Evolutionary conservation across 805 yeast genomes (phyloP), one percentile per base, ranked within the genome.

Genomic region (Starmerella roubikii): DNA sequence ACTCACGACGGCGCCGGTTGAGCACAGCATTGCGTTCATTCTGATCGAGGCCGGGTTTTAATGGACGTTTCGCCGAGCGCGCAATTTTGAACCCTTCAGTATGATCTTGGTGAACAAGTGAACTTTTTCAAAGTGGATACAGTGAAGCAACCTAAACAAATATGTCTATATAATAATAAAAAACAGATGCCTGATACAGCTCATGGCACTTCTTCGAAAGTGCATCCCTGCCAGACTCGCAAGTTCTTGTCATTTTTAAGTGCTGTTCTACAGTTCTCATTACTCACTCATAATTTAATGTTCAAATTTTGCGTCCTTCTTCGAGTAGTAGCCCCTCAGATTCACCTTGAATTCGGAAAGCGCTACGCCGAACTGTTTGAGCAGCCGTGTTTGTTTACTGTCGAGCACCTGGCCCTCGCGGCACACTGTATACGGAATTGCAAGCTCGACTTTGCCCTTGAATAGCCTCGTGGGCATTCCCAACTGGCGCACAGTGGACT

Each of bases 341-440:
- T 74, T 70, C 37, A 91, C 93, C 60, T 76, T 83, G 64, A 88
- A 91, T 56, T 82, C 85, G 32, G 95, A 71, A 40, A 85, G 84
- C 11, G 96, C 96, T 41, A 93, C 74, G 54, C 99, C 99, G 60
- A 91, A 93, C 51, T 83, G 91, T 63, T 91, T 91, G 59, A 91
- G 69, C 40, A 91, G 74, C 50, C 91, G 71, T 19, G 96, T 93
- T 64, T 91, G 93, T 54, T 80, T 78, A 35, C 86, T 91, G 60
- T 84, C 93, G 45, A 93, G 68, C 21, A 69, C 66, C 42, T 85
- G 82, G 30, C 93, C 95, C 52, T 77, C 65, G 39, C 66, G 67
- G 62, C 94, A 83, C 28, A 93, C 95, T 34, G 68, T 69, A 61
- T 72, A 83, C 30, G 91, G 91, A 49, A 74, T 74, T 17, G 72